Conservation (phyloP, 139 green algal genomes). For the Axilococcus clingmanii region DNA sequence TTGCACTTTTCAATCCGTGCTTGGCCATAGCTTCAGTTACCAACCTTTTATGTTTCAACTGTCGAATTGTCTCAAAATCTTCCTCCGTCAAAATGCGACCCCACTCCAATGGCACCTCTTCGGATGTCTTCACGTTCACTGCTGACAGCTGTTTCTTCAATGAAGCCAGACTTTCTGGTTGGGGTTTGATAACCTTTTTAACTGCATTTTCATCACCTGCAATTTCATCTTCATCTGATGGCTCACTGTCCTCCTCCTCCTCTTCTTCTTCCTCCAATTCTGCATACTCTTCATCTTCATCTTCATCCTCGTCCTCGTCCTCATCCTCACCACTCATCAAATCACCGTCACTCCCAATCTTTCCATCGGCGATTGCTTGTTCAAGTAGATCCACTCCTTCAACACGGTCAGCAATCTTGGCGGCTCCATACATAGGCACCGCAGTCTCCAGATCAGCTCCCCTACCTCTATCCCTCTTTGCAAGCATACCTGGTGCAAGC, state of each 20-base stretch:
- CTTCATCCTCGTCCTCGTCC: constrained; percentile 10
- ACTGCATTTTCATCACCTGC: neutral
- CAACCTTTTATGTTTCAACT: constrained; percentile 34
- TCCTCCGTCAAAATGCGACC: constrained; percentile 69
- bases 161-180: constrained; percentile 20
- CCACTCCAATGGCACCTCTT: constrained; percentile 46
- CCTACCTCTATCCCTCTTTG: constrained; percentile 81
- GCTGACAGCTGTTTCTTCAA: constrained; percentile 28
- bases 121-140: neutral
- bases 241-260: constrained; percentile 5
- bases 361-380: constrained; percentile 33
- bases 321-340: constrained; percentile 4
- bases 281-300: constrained; percentile 7
- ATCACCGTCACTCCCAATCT: constrained; percentile 13
- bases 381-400: constrained; percentile 81
- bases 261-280: constrained; percentile 14
- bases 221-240: constrained; percentile 4
- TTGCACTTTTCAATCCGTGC: constrained; percentile 67
- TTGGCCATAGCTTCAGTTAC: constrained; percentile 65
- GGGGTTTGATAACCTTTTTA: neutral
- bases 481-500: constrained; percentile 79
- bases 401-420: constrained; percentile 39
- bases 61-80: constrained; percentile 78
- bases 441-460: constrained; percentile 50
- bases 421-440: constrained; percentile 48